A percentile compares a stretch with the other conserved stretches of the same genome.
phyloP scores from a whole-genome alignment of 805 yeast genomes.

The Candida tammaniensis region DNA sequence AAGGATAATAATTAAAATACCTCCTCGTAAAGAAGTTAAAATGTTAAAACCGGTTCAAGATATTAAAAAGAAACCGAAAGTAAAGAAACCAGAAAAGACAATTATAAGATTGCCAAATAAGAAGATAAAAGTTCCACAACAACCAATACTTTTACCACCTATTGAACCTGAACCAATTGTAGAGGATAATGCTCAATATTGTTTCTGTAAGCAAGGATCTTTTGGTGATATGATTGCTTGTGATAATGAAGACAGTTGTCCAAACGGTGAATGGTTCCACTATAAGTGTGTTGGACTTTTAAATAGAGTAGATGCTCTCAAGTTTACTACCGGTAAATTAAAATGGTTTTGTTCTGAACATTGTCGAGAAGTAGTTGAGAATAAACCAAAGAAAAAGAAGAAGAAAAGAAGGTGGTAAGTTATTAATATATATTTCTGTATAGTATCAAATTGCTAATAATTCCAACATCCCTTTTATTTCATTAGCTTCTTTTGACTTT shows the following conservation, averaged over 20 bases:
- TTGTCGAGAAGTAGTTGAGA: constrained; percentile 19
- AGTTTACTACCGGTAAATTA: constrained; percentile 30
- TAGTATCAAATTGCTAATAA: constrained; percentile 56
- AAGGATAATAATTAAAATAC: constrained; percentile 4
- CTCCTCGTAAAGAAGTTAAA: constrained; percentile 2
- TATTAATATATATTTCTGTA: too few relatives aligned
- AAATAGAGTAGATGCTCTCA: constrained; percentile 35
- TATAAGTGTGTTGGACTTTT: constrained; percentile 43
- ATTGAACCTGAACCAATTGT: background rate
- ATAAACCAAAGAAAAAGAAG: constrained; percentile 6
- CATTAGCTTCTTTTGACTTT: constrained; percentile 83
- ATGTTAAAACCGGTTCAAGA: constrained; percentile 1
- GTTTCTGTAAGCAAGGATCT: constrained; percentile 91
- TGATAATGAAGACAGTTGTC: constrained; percentile 55
- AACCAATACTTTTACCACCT: constrained; percentile 1
- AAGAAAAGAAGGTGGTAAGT: constrained; percentile 6
- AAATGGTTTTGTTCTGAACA: constrained; percentile 40
- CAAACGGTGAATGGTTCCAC: constrained; percentile 47
- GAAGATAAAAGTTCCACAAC: constrained; percentile 1
- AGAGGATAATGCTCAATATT: constrained; percentile 47
- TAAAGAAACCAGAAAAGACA: background rate
- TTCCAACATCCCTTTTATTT: constrained; percentile 91
- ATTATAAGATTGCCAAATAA: background rate
- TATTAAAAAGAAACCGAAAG: constrained; percentile 1
- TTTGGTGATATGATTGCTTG: constrained; percentile 97